Percentiles rank a stretch among this genome's conserved stretches.
Evolutionary conservation across 495 filamentous ascomycete genomes (phyloP).

Genomic region (Acidiella bohemica): DNA sequence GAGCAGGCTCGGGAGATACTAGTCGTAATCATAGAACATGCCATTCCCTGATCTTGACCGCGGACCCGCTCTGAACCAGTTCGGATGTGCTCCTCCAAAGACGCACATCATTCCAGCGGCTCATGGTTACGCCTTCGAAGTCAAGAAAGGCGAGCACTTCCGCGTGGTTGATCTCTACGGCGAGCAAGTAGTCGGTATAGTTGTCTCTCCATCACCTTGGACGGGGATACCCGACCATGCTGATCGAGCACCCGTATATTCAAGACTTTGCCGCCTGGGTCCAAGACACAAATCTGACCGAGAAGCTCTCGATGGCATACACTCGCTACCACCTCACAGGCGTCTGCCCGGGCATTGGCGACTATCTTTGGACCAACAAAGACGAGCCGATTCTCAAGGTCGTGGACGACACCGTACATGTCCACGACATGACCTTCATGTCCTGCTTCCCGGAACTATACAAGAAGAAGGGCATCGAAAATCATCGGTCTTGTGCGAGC

Average conservation of each 20-base stretch:
- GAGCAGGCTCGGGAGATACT: too few species aligned
- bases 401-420: constrained; percentile 24
- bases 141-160: constrained; percentile 24
- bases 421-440: constrained; percentile 33
- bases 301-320: constrained; percentile 31
- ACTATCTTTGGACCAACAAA: constrained; percentile 27
- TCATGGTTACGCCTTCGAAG: constrained; percentile 25
- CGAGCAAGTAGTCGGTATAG: constrained; percentile 28
- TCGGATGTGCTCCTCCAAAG: constrained; percentile 1
- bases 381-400: constrained; percentile 25
- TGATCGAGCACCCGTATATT: not conserved
- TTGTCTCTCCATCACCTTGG: too few species aligned
- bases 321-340: constrained; percentile 29
- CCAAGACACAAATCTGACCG: constrained; percentile 11
- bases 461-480: constrained; percentile 20
- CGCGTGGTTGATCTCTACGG: constrained; percentile 31
- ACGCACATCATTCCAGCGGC: constrained; percentile 14
- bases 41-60: too few species aligned
- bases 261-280: constrained; percentile 30
- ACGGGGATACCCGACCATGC: too few species aligned
- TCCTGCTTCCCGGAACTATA: constrained; percentile 31
- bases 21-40: too few species aligned
- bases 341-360: constrained; percentile 25
- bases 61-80: too few species aligned
- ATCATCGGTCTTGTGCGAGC: constrained; percentile 27